Evolutionary conservation across 305 asterid species (phyloP), one percentile per base, ranked within the genome.

Genomic region (Coffea humblotiana): DNA sequence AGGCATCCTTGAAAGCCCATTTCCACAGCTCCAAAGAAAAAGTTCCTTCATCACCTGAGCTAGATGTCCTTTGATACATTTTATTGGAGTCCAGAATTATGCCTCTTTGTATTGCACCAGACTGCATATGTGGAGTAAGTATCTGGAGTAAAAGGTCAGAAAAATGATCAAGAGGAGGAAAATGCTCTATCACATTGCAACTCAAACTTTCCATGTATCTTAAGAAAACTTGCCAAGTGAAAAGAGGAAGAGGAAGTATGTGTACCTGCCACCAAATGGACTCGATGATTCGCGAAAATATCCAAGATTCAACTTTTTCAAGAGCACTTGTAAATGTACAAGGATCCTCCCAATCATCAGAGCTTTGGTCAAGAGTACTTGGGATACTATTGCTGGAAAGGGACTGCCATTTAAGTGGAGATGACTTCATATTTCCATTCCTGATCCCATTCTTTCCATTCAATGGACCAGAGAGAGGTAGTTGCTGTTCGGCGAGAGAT

Each of bases 241-340:
- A 82, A 74, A 47, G 43, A 48, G 49, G 67, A 61, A 52, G 77
- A 72, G 67, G 49, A 78, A 73, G 40, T 21, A 56, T 65, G 71
- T 35, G 65, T 79, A 93, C 97, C 97, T 91, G 98, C 98, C 98
- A 94, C 98, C 98, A 94, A 70, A 94, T 84, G 76, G 97, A 94
- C 89, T 94, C 97, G 27, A 92, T 84, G 75, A 91, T 90, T 80
- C 92, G 88, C 23, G 90, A 87, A 89, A 92, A 91, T 81, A 94
- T 92, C 98, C 97, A 94, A 66, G 88, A 80, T 70, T 92, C 97
- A 52, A 90, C 89, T 79, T 80, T 94, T 84, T 91, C 92, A 68
- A 94, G 89, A 47, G 97, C 92, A 85, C 82, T 84, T 78, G 76
- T 77, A 83, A 92, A 85, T 27, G 85, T 82, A 69, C 25, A 82